These are phyloP conservation scores for Colletotrichum acutatum DNA, from an alignment of 2,329 filamentous ascomycete genomes.

Conservation along the genomic window DNA sequence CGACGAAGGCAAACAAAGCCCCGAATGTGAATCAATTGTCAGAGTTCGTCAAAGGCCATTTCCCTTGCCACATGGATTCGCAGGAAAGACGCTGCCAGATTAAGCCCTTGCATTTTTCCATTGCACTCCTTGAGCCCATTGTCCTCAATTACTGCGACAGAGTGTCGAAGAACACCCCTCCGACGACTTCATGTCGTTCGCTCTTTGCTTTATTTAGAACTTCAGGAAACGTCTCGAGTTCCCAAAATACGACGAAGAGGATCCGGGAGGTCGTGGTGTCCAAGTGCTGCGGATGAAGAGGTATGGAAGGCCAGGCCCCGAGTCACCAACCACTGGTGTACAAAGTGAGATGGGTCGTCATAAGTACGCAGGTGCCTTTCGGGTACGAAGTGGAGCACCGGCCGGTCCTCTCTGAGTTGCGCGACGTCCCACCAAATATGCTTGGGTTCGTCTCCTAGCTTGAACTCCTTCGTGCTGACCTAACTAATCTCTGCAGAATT, in stretches of 20 bases:
- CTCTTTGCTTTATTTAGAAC: not conserved
- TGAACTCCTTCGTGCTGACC: not conserved
- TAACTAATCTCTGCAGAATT: not conserved
- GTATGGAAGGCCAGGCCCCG: not conserved
- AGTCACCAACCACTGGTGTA: not conserved
- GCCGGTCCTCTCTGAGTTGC: not conserved
- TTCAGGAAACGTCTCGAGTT: not conserved
- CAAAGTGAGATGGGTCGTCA: not conserved
- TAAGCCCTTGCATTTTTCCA: not conserved
- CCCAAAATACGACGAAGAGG: not conserved
- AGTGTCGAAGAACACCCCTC: not conserved
- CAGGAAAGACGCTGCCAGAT: not conserved
- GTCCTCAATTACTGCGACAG: not conserved
- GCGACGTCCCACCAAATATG: not conserved
- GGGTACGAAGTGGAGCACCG: not conserved
- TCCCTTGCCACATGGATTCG: not conserved
- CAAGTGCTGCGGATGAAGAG: not conserved
- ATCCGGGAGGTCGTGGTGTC: not conserved
- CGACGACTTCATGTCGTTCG: not conserved
- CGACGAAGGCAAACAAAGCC: not conserved
- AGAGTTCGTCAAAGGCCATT: not conserved
- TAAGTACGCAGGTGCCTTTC: not conserved
- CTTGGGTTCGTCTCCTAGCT: not conserved
- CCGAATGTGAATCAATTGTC: not conserved
- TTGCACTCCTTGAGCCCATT: not conserved